phyloP scores from a whole-genome alignment of 2,329 filamentous ascomycete species.

The Stylonectria norvegica region DNA sequence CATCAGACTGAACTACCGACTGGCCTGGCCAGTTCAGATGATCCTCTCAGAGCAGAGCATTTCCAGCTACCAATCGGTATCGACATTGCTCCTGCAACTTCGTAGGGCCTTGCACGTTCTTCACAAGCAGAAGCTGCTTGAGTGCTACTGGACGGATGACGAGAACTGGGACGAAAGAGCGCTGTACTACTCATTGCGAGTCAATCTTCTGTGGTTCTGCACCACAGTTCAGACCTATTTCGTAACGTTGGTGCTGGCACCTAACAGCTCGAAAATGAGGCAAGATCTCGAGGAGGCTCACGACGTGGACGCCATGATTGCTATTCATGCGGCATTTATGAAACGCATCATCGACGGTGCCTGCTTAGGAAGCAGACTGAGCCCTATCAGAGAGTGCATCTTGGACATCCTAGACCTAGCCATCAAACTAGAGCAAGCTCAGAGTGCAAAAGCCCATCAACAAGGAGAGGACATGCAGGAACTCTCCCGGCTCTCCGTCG shows the following conservation, averaged over 20 bases:
- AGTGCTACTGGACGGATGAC: slow-evolving; percentile 37
- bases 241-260: slow-evolving; percentile 66
- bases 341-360: slow-evolving; percentile 63
- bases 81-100: slow-evolving; percentile 74
- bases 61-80: slow-evolving; percentile 65
- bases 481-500: slow-evolving; percentile 28
- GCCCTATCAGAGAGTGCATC: slow-evolving; percentile 68
- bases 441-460: slow-evolving; percentile 38
- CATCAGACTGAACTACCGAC: slow-evolving; percentile 64
- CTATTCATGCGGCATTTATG: slow-evolving; percentile 62
- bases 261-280: slow-evolving; percentile 55
- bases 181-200: slow-evolving; percentile 59
- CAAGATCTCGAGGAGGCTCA: slow-evolving; percentile 55
- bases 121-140: slow-evolving; percentile 48
- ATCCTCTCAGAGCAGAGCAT: slow-evolving; percentile 67
- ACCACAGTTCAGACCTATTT: slow-evolving; percentile 73
- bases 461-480: slow-evolving; percentile 32
- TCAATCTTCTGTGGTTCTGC: slow-evolving; percentile 73
- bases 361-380: slow-evolving; percentile 64
- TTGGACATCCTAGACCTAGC: slow-evolving; percentile 74
- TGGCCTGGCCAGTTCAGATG: slow-evolving; percentile 67
- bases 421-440: slow-evolving; percentile 63
- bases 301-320: slow-evolving; percentile 80
- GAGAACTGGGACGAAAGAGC: slow-evolving; percentile 42
- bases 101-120: slow-evolving; percentile 68